A percentile compares a stretch with the other conserved stretches of the same genome.
Conservation (phyloP, 2,329 filamentous ascomycete genomes). For the Fusarium devonianum region DNA sequence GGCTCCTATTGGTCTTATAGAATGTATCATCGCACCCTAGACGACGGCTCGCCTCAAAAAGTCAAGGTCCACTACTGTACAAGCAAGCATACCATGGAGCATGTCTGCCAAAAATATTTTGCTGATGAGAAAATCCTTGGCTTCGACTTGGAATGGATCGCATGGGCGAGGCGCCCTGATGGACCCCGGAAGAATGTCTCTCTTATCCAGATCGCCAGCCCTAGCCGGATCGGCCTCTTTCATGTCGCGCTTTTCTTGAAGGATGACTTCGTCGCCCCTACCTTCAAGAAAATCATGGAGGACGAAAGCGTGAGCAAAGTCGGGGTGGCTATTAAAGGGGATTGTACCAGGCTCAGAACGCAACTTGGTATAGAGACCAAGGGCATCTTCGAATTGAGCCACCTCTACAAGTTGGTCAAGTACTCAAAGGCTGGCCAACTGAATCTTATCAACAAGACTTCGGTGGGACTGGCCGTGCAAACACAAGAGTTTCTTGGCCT, state of each 20-base stretch:
- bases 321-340: slow-evolving; percentile 78
- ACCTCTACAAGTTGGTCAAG: slow-evolving; percentile 80
- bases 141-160: slow-evolving; percentile 88
- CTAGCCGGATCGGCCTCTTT: slow-evolving; percentile 79
- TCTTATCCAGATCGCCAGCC: slow-evolving; percentile 81
- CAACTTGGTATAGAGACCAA: slow-evolving; percentile 68
- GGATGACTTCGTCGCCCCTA: slow-evolving; percentile 71
- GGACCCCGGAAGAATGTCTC: slow-evolving; percentile 75
- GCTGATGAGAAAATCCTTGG: slow-evolving; percentile 75
- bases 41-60: slow-evolving; percentile 54
- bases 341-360: slow-evolving; percentile 72
- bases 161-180: slow-evolving; percentile 54
- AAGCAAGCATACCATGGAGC: slow-evolving; percentile 71
- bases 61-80: slow-evolving; percentile 82
- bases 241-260: slow-evolving; percentile 73
- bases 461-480: slow-evolving; percentile 72
- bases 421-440: slow-evolving; percentile 61
- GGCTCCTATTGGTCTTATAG: slow-evolving; percentile 72
- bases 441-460: slow-evolving; percentile 67
- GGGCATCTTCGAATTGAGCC: slow-evolving; percentile 81
- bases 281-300: slow-evolving; percentile 76
- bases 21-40: slow-evolving; percentile 65
- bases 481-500: slow-evolving; percentile 74
- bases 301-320: slow-evolving; percentile 73
- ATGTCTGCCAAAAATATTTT: slow-evolving; percentile 70